Percentiles rank a stretch among this genome's conserved stretches.
These are phyloP conservation scores for Aspergillus clavatus DNA, from an alignment of 2,329 filamentous ascomycete species.

Conservation along the genomic window DNA sequence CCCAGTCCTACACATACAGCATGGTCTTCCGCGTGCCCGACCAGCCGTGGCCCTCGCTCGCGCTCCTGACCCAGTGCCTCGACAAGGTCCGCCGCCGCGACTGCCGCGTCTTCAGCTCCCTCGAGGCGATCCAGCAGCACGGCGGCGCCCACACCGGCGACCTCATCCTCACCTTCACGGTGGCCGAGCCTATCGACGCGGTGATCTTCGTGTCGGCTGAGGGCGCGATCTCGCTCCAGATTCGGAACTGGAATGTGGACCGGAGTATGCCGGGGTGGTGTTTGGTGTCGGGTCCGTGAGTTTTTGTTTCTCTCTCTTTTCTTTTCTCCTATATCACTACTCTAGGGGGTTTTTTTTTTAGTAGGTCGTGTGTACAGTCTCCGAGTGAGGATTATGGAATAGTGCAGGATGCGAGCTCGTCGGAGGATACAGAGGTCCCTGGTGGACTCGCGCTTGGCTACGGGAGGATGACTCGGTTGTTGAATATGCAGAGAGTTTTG, in stretches of 20 bases:
- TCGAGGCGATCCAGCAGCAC: neutral
- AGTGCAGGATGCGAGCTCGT: no score
- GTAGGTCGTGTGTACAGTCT: no score
- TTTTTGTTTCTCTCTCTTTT: no score
- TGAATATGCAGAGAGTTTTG: no score
- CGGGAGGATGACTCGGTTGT: no score
- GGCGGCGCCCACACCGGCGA: neutral
- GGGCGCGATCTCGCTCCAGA: neutral
- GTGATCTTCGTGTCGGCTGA: neutral
- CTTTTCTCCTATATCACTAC: no score
- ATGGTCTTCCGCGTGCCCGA: neutral
- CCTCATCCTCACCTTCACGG: neutral
- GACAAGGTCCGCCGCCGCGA: neutral
- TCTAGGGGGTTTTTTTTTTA: no score
- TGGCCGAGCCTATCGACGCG: neutral
- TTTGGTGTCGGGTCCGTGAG: no score
- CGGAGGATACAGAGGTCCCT: no score
- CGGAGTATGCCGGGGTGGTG: neutral
- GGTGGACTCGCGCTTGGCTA: no score
- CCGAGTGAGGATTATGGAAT: no score
- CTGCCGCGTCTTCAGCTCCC: neutral
- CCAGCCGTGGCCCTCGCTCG: slow-evolving; percentile 1
- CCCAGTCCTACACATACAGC: neutral
- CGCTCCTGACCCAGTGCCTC: slow-evolving; percentile 17
- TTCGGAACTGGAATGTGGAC: neutral